A percentile compares a stretch with the other conserved stretches of the same genome.
These are phyloP conservation scores for Umbellularia californica DNA, from an alignment of 164 flowering plant species.

Conservation along the genomic window DNA sequence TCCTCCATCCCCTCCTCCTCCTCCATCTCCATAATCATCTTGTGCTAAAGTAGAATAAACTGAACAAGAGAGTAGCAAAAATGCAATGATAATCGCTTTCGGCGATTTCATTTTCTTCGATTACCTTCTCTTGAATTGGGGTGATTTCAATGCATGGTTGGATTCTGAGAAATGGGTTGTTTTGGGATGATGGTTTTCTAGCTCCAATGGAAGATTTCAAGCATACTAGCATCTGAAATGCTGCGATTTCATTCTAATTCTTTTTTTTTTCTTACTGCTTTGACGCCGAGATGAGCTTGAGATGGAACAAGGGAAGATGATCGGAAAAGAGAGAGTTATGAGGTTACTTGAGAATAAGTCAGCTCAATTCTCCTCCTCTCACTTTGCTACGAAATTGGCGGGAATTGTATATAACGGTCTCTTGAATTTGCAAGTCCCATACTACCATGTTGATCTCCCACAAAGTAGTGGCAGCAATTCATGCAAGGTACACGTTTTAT, in stretches of 20 bases:
- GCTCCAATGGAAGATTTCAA: constrained; percentile 16
- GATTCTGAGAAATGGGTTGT: not conserved
- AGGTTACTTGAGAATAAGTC: constrained; percentile 20
- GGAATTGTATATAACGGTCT: not conserved
- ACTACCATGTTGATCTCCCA: not conserved
- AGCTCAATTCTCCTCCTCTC: constrained; percentile 31
- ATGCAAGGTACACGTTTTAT: too few species aligned
- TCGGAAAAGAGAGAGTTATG: not conserved
- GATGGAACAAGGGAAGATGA: not conserved
- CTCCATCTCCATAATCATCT: constrained; percentile 10
- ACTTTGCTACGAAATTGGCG: constrained; percentile 14
- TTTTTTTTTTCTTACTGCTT: constrained; percentile 35
- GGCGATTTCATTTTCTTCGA: constrained; percentile 12
- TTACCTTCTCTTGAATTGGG: not conserved
- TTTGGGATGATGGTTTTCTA: not conserved
- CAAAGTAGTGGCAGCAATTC: not conserved
- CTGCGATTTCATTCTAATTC: constrained; percentile 28
- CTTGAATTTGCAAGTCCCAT: not conserved
- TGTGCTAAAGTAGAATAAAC: constrained; percentile 28
- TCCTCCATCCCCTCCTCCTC: not conserved
- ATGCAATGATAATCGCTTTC: constrained; percentile 4
- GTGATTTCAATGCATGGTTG: not conserved
- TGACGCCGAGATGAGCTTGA: constrained; percentile 14
- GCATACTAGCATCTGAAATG: not conserved
- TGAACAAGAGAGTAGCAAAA: not conserved